Evolutionary conservation across 352 stramenopile genomes (phyloP), one percentile per base, ranked within the genome.

Genomic region (Aphanomyces invadans): DNA sequence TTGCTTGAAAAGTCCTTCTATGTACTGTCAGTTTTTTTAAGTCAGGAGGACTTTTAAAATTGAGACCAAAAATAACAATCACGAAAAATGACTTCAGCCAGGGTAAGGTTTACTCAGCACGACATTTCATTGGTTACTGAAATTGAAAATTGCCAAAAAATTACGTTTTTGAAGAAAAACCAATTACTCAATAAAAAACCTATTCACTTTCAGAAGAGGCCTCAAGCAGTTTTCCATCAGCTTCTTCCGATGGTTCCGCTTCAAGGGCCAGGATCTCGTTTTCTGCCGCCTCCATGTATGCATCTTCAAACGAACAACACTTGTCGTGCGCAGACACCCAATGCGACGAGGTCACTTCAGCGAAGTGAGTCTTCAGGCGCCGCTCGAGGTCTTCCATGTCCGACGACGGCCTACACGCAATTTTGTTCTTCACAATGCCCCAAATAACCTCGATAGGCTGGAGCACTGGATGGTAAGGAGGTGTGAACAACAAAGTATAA

Each of bases 401-500:
- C 4, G 9, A n/a, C 1, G 63, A 33, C 11, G 63, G 62, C 21
- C 62, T 31, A 3, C 28, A 31, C 4, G 63, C 63, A 31, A 70
- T 65, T 15, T 39, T 36, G 33, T 70, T 70, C 44, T 70, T 70
- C 23, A 70, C 17, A 38, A 29, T 31, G 12, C 31, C 51, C 63
- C 63, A 70, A 17, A 52, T 36, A 2, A 65, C 28, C 39, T 65
- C 53, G 51, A 70, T 70, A 2, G 52, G 63, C n/a, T 70, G 63
- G 3, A 56, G 39, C 44, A 57, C 52, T 23, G 52, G 63, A 32
- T 64, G 63, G 32, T 64, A 64, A 11, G 52, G 63, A 4, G 63
- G 52, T 3, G 51, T 70, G 53, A 57, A 64, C 11, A 57, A 25
- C 25, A 70, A 33, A 21, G 49, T 46, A 39, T 70, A 52, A 2